Percentiles rank a stretch among this genome's conserved stretches.
These are phyloP conservation scores for Stipa capillata DNA, from an alignment of 176 grass and related monocot species.

Conservation along the genomic window DNA sequence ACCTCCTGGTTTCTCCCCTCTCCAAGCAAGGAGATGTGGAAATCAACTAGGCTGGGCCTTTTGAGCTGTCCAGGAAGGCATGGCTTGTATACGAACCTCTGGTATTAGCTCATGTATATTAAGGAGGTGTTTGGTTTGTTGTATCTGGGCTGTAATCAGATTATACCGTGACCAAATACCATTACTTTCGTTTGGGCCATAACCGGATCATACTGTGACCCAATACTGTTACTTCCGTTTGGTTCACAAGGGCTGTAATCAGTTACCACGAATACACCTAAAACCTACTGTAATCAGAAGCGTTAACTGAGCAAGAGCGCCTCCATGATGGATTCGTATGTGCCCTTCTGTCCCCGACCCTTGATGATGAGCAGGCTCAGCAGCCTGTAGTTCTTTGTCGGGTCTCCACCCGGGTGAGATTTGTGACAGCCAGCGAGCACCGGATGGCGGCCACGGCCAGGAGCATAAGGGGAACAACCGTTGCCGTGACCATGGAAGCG, in stretches of 20 bases:
- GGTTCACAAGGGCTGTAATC: neutral
- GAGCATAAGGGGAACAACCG: neutral
- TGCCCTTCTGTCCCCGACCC: neutral
- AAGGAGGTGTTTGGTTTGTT: neutral
- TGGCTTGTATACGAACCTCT: neutral
- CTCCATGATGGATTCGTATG: too few relatives aligned
- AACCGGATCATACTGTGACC: neutral
- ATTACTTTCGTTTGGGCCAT: neutral
- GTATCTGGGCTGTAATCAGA: neutral
- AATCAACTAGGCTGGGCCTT: neutral
- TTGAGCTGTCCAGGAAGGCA: neutral
- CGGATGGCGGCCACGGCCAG: neutral
- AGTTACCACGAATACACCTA: neutral
- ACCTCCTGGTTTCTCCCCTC: neutral
- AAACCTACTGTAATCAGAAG: too few relatives aligned
- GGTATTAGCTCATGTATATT: neutral
- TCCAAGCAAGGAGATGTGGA: neutral
- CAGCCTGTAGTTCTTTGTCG: too few relatives aligned
- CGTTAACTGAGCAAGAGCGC: too few relatives aligned
- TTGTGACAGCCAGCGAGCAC: neutral
- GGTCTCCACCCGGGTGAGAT: neutral
- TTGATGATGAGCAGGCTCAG: neutral
- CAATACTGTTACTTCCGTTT: neutral
- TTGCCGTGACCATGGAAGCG: neutral
- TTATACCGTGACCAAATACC: neutral